Evolutionary conservation across 306 rosid species (phyloP), one percentile per base, ranked within the genome.

Genomic region (Coriaria nepalensis): DNA sequence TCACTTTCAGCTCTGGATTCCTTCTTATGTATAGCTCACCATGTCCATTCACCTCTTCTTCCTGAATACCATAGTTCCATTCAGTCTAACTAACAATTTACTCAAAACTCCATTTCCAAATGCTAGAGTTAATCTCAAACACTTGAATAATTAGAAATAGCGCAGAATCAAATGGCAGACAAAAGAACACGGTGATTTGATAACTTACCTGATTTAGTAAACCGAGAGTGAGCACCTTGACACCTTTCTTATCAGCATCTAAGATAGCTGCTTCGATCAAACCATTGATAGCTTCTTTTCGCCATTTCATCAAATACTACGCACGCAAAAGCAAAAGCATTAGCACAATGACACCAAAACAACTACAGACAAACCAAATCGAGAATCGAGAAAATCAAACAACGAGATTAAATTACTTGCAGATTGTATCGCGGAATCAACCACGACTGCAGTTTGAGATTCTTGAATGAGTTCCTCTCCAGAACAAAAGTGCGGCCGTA

Each of bases 401-500:
- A 13, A 12, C 5, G 32, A 45, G 32, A 45, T 9, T 6, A 14
- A 15, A 29, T 66, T 60, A 83, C 86, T 49, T 80, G 83, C 7
- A 68, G 5, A 37, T 13, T 74, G 66, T 62, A 83, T 52, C 74
- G 72, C 6, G 86, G 90, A 4, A 83, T 35, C 2, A 65, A 64
- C 94, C 94, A 83, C 29, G 86, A 72, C 55, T 83, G 94, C 0
- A 83, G 8, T 7, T 13, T 77, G 42, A 80, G 78, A 12, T 61
- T 68, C 9, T 62, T 8, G 40, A 77, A 74, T 5, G 12, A 58
- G 49, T 80, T 69, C 8, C 73, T 75, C 60, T 80, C 90, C 2
- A 59, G 13, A 9, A 60, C 48, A 33, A 83, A 74, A 4, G 83
- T 60, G 0, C 53, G 62, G 6, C 68, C 83, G 58, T 44, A 72